Base-by-base conservation (phyloP, 2,329 filamentous ascomycete genomes). In the Alternaria sp. region DNA sequence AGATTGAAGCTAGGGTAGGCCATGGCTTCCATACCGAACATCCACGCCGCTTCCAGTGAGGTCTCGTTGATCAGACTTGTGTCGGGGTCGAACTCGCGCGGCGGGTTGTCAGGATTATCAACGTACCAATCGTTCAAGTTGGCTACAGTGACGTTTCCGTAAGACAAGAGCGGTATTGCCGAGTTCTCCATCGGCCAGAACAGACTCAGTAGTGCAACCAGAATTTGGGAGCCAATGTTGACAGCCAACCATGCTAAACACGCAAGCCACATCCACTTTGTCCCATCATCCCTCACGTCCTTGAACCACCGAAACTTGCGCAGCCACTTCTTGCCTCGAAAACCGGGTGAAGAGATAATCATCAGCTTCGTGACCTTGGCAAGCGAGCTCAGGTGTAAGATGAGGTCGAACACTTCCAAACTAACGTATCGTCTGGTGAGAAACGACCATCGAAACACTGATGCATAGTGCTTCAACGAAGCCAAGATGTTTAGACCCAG, bases 161-260 rank as follows among this genome's bases (percentile, higher is more conserved):
- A 54, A 0, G 63, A 68, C n/a, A 79, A 61, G 1, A 79, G 71
- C 1, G 75, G 74, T 2, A 67, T 55, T 2, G 68, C 50, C 0
- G 76, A 78, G 2, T 74, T 73, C 45, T 76, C 74, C 44, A 78
- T 72, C 0, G 78, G 77, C 69, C 76, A 79, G 58, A 79, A 78
- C 11, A 79, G 59, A 62, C 71, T 75, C 0, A 79, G 66, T 2
- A 75, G 59, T 3, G 78, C 78, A 4, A 79, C 74, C 12, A 79
- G 68, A 5, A 79, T 59, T 45, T 79, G 77, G 3, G 76, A 76
- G 1, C 76, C 72, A 14, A 79, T 70, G 44, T 79, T 79, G 59
- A 79, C 66, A 1, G 69, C 49, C 2, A 79, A 66, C 77, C 77
- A 79, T 6, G 75, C 41, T 7, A 74, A 18, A 56, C 77, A 79